Conservation (phyloP, 2,329 filamentous ascomycete species). For the Bipolaris victoriae region DNA sequence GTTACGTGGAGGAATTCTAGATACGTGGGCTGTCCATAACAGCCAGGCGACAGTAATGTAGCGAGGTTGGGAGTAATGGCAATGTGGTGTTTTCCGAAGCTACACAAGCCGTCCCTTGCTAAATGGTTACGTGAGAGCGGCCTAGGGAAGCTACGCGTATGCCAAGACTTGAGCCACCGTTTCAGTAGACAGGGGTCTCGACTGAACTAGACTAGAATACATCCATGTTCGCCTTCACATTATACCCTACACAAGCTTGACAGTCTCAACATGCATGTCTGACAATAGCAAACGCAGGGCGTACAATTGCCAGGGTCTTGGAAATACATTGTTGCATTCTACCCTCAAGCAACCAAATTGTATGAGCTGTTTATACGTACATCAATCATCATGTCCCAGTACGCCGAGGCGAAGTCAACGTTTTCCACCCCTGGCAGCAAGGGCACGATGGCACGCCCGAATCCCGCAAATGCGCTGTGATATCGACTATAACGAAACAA, state of each 20-base stretch:
- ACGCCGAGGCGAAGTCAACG: conserved; percentile 42
- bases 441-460: conserved; percentile 39
- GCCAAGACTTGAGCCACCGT: conserved; percentile 21
- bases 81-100: conserved; percentile 31
- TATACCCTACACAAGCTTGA: not conserved
- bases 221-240: not conserved
- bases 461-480: conserved; percentile 47
- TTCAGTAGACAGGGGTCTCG: conserved; percentile 12
- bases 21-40: conserved; percentile 5
- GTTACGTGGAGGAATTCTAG: not conserved
- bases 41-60: not conserved
- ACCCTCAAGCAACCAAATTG: conserved; percentile 12
- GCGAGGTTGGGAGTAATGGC: conserved; percentile 15
- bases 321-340: conserved; percentile 19
- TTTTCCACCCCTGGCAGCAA: conserved; percentile 37
- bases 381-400: conserved; percentile 40
- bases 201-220: not conserved
- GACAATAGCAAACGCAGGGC: not conserved
- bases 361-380: conserved; percentile 44
- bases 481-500: conserved; percentile 45
- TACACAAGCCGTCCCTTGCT: conserved; percentile 32
- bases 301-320: not conserved
- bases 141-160: conserved; percentile 29
- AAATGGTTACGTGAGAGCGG: conserved; percentile 21
- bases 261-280: not conserved